Percentiles rank a stretch among this genome's conserved stretches.
phyloP scores from a whole-genome alignment of 2,329 filamentous ascomycete species.

The Tolypocladium amazonense region DNA sequence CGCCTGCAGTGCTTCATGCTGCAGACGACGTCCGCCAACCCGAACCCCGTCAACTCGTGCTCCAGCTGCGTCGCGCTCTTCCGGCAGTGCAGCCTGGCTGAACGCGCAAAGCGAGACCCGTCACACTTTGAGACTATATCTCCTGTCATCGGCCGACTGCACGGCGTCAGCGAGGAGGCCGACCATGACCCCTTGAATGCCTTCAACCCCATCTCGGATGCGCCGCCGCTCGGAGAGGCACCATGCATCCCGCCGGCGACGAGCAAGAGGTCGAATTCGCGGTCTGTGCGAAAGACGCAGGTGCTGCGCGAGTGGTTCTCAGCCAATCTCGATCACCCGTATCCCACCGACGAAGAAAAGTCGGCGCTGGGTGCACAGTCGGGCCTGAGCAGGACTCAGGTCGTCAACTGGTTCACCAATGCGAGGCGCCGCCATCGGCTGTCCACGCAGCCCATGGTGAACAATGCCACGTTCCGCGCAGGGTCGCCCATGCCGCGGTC shows the following conservation, averaged over 20 bases:
- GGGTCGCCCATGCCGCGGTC: constrained; percentile 32
- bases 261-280: constrained; percentile 22
- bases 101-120: constrained; percentile 29
- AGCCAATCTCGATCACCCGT: constrained; percentile 32
- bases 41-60: constrained; percentile 35
- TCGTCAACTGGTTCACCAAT: constrained; percentile 41
- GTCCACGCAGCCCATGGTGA: constrained; percentile 15
- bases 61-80: constrained; percentile 40
- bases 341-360: constrained; percentile 37
- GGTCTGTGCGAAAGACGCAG: constrained; percentile 33
- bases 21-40: constrained; percentile 33
- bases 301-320: constrained; percentile 35
- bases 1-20: constrained; percentile 37
- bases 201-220: constrained; percentile 1
- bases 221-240: neutral
- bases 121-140: constrained; percentile 33
- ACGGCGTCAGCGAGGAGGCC: constrained; percentile 32
- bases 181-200: constrained; percentile 1
- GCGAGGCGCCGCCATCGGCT: constrained; percentile 35
- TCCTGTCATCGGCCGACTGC: constrained; percentile 36
- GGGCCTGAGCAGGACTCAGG: constrained; percentile 32
- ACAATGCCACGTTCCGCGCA: constrained; percentile 18
- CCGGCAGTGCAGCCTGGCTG: constrained; percentile 36
- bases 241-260: constrained; percentile 8
- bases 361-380: constrained; percentile 26